phyloP scores from a whole-genome alignment of 2,329 filamentous ascomycete species.

The Esteya vermicola region DNA sequence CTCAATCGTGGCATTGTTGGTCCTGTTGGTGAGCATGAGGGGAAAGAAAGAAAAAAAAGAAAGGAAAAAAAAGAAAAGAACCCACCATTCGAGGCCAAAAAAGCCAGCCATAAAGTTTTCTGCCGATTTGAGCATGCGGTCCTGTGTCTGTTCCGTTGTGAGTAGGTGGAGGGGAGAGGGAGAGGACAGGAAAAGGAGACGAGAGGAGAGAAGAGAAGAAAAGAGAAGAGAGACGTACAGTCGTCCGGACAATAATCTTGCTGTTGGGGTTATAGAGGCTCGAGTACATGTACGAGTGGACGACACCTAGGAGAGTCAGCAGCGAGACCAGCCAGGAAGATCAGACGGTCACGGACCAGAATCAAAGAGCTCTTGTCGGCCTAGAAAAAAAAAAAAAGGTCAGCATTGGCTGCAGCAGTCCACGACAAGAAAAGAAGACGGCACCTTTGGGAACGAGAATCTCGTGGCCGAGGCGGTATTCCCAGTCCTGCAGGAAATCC shows the following conservation, averaged over 20 bases:
- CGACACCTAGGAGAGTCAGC: conserved; percentile 28
- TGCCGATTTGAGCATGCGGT: conserved; percentile 63
- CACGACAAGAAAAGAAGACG: neutral
- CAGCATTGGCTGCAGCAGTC: too few species aligned
- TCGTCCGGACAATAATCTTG: conserved; percentile 61
- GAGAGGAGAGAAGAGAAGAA: neutral
- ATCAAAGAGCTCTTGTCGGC: conserved; percentile 59
- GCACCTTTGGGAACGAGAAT: conserved; percentile 54
- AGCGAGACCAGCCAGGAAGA: too few species aligned
- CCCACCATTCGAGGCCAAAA: conserved; percentile 56
- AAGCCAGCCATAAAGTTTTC: conserved; percentile 71
- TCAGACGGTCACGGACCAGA: conserved; percentile 24
- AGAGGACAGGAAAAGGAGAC: conserved; percentile 4
- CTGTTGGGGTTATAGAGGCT: conserved; percentile 56
- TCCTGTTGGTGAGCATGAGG: conserved; percentile 22
- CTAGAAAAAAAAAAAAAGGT: conserved; percentile 5
- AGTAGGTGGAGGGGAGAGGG: neutral
- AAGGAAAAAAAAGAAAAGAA: neutral
- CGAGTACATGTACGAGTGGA: conserved; percentile 61
- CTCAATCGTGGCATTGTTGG: conserved; percentile 57
- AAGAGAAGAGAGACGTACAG: conserved; percentile 21
- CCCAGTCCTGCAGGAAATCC: conserved; percentile 55
- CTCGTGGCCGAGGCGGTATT: conserved; percentile 53
- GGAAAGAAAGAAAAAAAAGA: too few species aligned
- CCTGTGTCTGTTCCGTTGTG: conserved; percentile 39